A percentile compares a stretch with the other conserved stretches of the same genome.
phyloP scores from a whole-genome alignment of 2,329 filamentous ascomycete genomes.

The Diaporthe amygdali region DNA sequence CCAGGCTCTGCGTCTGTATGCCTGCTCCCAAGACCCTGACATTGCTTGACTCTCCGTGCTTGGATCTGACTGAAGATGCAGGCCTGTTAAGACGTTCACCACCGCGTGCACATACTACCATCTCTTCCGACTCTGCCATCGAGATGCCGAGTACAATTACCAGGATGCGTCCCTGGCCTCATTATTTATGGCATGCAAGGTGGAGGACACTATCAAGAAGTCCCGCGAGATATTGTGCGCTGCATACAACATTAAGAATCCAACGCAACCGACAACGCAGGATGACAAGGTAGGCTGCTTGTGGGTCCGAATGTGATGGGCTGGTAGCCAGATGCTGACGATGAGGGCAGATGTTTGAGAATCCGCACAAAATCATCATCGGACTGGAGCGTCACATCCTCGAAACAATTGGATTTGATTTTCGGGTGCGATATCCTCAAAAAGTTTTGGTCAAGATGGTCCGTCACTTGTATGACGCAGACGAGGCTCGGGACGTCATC shows the following conservation, averaged over 20 bases:
- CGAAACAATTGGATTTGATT: constrained; percentile 92
- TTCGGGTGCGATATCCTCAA: constrained; percentile 86
- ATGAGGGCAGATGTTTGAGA: constrained; percentile 73
- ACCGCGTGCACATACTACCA: constrained; percentile 94
- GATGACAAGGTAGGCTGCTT: constrained; percentile 74
- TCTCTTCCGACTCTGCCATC: constrained; percentile 85
- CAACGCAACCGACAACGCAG: constrained; percentile 70
- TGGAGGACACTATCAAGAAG: constrained; percentile 98
- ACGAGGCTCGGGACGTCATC: constrained; percentile 62
- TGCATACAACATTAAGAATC: constrained; percentile 82
- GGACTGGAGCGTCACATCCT: constrained; percentile 91
- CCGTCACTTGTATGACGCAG: constrained; percentile 56
- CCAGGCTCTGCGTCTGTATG: constrained; percentile 78
- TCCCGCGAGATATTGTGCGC: constrained; percentile 91
- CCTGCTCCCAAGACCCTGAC: not conserved
- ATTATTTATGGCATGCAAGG: constrained; percentile 93
- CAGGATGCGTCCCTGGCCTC: constrained; percentile 87
- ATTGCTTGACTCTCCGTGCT: not conserved
- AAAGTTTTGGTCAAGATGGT: constrained; percentile 83
- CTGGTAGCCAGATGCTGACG: not conserved
- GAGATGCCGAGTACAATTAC: constrained; percentile 85
- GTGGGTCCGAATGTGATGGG: not conserved
- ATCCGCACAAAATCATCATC: constrained; percentile 79
- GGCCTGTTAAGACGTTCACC: constrained; percentile 86
- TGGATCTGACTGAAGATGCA: constrained; percentile 36